Evolutionary conservation across 139 green algal genomes (phyloP).

Genomic region (Edaphochlamys debaryana): DNA sequence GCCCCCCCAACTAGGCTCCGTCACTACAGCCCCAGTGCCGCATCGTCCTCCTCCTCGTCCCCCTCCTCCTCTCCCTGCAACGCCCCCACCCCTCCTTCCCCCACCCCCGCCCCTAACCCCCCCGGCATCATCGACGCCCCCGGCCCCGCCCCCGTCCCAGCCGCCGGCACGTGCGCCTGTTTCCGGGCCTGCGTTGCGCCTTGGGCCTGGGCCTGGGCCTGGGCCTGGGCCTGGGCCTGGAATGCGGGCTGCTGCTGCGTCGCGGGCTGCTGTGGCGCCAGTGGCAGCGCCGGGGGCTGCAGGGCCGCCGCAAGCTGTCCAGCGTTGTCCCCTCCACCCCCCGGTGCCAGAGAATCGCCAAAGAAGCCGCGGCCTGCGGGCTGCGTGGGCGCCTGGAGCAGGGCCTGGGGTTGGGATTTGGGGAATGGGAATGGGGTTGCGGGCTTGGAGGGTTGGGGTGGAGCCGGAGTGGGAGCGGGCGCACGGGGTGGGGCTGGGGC

Average conservation of each 20-base stretch:
- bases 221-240: not conserved
- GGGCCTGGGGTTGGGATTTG: not conserved
- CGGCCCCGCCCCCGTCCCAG: no score
- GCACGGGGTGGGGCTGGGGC: no score
- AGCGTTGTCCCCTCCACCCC: no score
- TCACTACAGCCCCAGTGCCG: not conserved
- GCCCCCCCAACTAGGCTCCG: no score
- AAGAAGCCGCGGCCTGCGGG: not conserved
- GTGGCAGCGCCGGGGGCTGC: no score
- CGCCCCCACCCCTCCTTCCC: not conserved
- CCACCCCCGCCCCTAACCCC: no score
- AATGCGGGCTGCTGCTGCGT: not conserved
- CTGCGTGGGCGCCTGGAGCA: conserved; percentile 5
- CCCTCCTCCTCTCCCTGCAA: not conserved
- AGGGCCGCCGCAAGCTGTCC: no score
- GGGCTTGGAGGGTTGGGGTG: no score
- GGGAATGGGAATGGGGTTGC: no score
- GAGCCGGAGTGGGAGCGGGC: no score
- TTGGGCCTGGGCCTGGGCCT: not conserved
- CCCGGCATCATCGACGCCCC: no score
- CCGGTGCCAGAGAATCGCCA: no score
- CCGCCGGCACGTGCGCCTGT: not conserved
- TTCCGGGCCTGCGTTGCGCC: not conserved
- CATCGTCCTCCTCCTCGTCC: conserved; percentile 9
- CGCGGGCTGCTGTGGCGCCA: not conserved